phyloP scores from a whole-genome alignment of 2,329 filamentous ascomycete genomes.

The Nemania sp. region DNA sequence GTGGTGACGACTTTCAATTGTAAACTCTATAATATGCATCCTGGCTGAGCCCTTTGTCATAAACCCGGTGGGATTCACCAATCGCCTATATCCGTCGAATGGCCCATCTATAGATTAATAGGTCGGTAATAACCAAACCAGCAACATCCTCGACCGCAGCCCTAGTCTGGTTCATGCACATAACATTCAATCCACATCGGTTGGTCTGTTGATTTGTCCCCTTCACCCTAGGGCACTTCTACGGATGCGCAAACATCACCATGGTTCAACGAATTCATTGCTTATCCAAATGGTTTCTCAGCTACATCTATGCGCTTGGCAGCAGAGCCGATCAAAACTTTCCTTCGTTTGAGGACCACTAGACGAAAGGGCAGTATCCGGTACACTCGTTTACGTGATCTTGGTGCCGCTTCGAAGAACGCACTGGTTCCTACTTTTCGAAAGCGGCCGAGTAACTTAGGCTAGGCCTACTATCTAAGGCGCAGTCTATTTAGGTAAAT shows the following conservation, averaged over 20 bases:
- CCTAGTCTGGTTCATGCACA: neutral
- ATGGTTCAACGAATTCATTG: constrained; percentile 34
- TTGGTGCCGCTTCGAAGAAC: constrained; percentile 16
- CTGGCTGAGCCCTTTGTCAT: neutral
- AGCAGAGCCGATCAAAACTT: constrained; percentile 2
- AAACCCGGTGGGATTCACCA: neutral
- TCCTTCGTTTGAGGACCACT: constrained; percentile 8
- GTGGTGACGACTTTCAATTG: constrained; percentile 39
- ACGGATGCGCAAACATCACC: constrained; percentile 12
- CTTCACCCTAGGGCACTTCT: constrained; percentile 9
- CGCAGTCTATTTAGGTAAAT: constrained; percentile 2
- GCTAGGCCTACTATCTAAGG: neutral
- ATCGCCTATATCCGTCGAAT: neutral
- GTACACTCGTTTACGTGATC: constrained; percentile 13
- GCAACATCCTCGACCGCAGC: neutral
- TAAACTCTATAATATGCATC: constrained; percentile 10
- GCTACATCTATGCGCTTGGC: constrained; percentile 20
- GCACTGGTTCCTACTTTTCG: constrained; percentile 17
- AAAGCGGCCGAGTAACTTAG: constrained; percentile 9
- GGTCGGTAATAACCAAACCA: neutral
- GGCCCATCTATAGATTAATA: neutral
- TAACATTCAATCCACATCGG: constrained; percentile 2
- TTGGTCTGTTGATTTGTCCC: neutral
- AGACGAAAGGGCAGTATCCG: constrained; percentile 5
- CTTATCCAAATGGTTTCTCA: constrained; percentile 22